These are phyloP conservation scores for Neoboletus brunneissimus DNA, from an alignment of 768 basidiomycete species.

Conservation along the genomic window DNA sequence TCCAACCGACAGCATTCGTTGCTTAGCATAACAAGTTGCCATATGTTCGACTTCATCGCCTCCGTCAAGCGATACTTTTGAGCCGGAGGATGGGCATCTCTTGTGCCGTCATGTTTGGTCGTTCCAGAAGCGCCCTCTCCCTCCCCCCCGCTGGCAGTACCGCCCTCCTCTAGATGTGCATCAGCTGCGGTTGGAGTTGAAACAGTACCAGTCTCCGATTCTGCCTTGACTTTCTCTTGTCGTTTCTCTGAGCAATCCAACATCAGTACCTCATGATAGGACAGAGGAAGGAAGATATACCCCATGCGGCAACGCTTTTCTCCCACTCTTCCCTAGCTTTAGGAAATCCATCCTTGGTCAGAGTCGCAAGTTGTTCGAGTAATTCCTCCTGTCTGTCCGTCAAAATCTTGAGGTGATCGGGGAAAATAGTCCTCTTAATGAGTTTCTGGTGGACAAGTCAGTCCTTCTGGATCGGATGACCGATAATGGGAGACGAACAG, in stretches of 20 bases:
- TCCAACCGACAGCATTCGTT: slow-evolving; percentile 74
- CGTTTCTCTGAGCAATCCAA: slow-evolving; percentile 39
- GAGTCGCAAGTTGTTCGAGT: slow-evolving; percentile 55
- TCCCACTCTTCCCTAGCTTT: slow-evolving; percentile 79
- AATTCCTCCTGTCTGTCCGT: slow-evolving; percentile 66
- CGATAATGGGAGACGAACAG: slow-evolving; percentile 41
- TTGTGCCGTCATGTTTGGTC: slow-evolving; percentile 32
- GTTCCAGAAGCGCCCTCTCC: slow-evolving; percentile 20
- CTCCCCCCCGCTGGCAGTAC: slow-evolving; percentile 27
- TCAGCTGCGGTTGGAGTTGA: slow-evolving; percentile 31
- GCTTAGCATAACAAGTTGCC: slow-evolving; percentile 77
- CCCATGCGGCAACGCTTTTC: slow-evolving; percentile 65
- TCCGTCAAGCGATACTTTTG: slow-evolving; percentile 82
- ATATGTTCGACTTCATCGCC: slow-evolving; percentile 73
- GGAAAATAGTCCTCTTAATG: slow-evolving; percentile 84
- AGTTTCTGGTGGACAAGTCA: slow-evolving; percentile 62
- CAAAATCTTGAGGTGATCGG: slow-evolving; percentile 66
- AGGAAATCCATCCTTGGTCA: slow-evolving; percentile 63
- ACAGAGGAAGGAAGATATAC: slow-evolving; percentile 35
- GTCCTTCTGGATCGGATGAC: not conserved
- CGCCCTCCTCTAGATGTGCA: slow-evolving; percentile 32
- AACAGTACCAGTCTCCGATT: slow-evolving; percentile 30
- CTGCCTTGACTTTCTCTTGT: slow-evolving; percentile 53
- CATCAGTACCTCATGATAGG: not conserved
- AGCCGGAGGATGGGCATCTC: slow-evolving; percentile 57